Evolutionary conservation across 495 filamentous ascomycete species (phyloP), one percentile per base, ranked within the genome.

Genomic region (Penicillium mononematosum): DNA sequence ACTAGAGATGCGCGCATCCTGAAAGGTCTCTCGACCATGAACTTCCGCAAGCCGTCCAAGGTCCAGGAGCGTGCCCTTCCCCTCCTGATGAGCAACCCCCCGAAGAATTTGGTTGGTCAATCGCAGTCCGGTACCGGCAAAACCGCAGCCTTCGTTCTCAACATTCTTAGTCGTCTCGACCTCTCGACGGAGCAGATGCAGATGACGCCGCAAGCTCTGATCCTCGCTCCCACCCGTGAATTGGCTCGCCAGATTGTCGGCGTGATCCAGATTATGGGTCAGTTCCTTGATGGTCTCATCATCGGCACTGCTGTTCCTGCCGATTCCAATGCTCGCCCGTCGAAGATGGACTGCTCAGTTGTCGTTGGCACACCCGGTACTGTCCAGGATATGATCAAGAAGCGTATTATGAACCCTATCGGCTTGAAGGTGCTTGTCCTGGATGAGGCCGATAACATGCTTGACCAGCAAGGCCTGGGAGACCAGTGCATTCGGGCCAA

Each of bases 71-170:
- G 84, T 52, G 93, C 93, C 2, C 79, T 98, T 3, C 95, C 94
- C 17, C 81, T 98, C 19, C 85, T 98, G 55, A 80, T 98, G 58
- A 66, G 75, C 59, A 82, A 96, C 62, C 92, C 92, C 16, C 88
- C 93, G 0, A 81, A 76, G 42, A 98, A 98, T 72, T 86, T 98
- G 79, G 93, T 99, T 58, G 94, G 91, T 20, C 95, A 99, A 70
- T 97, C 94, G 27, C 95, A 99, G 74, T 98, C 95, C 5, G 95
- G 95, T 58, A 99, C 95, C 14, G 95, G 95, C 56, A 99, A 99
- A 77, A 99, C 95, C 10, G 95, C 94, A 31, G 95, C 95, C 31
- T 99, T 98, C 71, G 86, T 91, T 24, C 83, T 96, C 52, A 97
- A 94, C 42, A 88, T 96, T 51, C 81, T 99, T 19, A 86, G 87